Base-by-base conservation (phyloP, 352 stramenopile species). In the Globisporangium yorkense region DNA sequence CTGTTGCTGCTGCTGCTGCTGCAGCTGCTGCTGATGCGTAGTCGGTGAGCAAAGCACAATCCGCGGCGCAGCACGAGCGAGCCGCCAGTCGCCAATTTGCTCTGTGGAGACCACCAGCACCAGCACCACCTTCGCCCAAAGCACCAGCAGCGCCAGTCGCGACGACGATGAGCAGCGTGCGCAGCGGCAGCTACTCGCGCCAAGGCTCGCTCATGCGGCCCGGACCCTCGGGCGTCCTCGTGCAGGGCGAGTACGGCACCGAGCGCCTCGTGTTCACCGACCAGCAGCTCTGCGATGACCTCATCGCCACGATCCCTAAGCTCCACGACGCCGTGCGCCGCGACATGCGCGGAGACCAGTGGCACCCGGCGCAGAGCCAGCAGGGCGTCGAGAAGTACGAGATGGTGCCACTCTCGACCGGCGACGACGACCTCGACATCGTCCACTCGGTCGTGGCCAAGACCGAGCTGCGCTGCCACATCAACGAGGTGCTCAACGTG, bases 401-500 rank as follows among this genome's bases (percentile, higher is more conserved):
- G 56, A 66, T 85, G 54, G 52, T 68, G 29, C 56, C 75, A 3
- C 50, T 62, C 41, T 51, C 60, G 1, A 57, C 68, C 43, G 67
- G 76, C 29, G 72, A 80, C 41, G 67, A 79, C 45, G 72, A 81
- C 40, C 24, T 65, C 12, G 70, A 78, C 40, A 61, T 88, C 46
- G 57, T 80, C 16, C 68, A 88, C 47, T 75, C 73, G 0, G 45
- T 80, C 1, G 65, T 81, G 37, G 74, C 74, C 51, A 84, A 80
- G 51, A 75, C 67, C 0, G 72, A 80, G 63, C 61, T 89, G 18
- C 63, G 58, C 0, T 87, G 72, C 56, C 76, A 87, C 58, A 48
- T 89, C 51, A 87, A 89, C 45, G 79, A 89, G 31, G 72, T 80
- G 21, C 56, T 87, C 39, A 87, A 74, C 51, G 75, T 87, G 49